Percentiles rank a stretch among this genome's conserved stretches.
Conservation (phyloP, 2,329 filamentous ascomycete genomes). For the Aspergillus ustus region DNA sequence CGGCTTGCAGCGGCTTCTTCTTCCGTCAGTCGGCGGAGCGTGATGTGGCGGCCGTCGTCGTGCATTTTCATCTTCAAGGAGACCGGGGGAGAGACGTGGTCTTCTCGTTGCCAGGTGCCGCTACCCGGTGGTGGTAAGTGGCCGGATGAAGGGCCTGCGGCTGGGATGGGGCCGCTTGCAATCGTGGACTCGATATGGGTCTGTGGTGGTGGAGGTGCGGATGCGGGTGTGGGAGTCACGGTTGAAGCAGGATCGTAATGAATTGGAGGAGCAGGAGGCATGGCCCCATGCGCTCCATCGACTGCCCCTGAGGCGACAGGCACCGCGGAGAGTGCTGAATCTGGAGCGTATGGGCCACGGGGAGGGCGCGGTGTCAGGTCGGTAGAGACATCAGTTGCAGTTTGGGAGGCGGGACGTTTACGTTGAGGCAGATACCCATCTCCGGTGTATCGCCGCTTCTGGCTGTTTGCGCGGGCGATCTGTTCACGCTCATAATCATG, state of each 20-base stretch:
- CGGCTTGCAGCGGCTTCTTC: slow-evolving; percentile 66
- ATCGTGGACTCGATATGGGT: slow-evolving; percentile 34
- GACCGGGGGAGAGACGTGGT: slow-evolving; percentile 62
- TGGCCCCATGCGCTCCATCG: slow-evolving; percentile 35
- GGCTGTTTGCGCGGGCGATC: slow-evolving; percentile 56
- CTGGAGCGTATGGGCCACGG: slow-evolving; percentile 36
- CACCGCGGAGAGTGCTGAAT: slow-evolving; percentile 38
- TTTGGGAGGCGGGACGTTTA: slow-evolving; percentile 38
- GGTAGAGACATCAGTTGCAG: slow-evolving; percentile 44
- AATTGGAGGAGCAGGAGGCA: slow-evolving; percentile 47
- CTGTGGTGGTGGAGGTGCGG: slow-evolving; percentile 25
- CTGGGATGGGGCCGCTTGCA: slow-evolving; percentile 35
- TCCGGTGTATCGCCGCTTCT: slow-evolving; percentile 68
- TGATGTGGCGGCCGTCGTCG: slow-evolving; percentile 66
- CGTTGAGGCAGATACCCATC: slow-evolving; percentile 58
- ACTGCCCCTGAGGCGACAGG: slow-evolving; percentile 37
- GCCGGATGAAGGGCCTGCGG: slow-evolving; percentile 34
- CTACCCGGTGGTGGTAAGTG: slow-evolving; percentile 38
- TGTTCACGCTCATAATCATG: slow-evolving; percentile 59
- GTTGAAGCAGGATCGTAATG: slow-evolving; percentile 45
- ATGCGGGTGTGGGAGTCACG: slow-evolving; percentile 23
- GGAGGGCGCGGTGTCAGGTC: slow-evolving; percentile 37
- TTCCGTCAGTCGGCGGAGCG: slow-evolving; percentile 63
- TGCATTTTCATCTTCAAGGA: slow-evolving; percentile 70
- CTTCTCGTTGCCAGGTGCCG: slow-evolving; percentile 40